phyloP scores from a whole-genome alignment of 148 eudicot species.

The Simmondsia chinensis region DNA sequence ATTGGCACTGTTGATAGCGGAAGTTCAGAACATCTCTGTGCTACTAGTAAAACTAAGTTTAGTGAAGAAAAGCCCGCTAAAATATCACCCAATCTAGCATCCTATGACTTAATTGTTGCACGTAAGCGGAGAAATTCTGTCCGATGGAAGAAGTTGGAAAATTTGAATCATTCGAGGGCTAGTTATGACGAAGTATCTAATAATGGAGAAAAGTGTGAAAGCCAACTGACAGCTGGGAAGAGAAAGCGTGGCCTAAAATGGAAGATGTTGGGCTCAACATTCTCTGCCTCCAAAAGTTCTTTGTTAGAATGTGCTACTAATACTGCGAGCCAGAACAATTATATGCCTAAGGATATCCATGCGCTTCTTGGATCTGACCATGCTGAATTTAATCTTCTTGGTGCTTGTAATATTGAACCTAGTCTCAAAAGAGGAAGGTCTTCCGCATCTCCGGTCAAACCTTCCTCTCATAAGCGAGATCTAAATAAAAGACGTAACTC shows the following conservation, averaged over 20 bases:
- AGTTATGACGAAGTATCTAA: constrained; percentile 8
- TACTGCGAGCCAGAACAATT: constrained; percentile 12
- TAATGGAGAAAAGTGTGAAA: constrained; percentile 8
- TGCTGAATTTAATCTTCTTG: constrained; percentile 9
- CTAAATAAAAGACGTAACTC: constrained; percentile 7
- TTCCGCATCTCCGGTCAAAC: constrained; percentile 21
- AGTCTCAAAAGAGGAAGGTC: constrained; percentile 18
- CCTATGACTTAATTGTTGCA: constrained; percentile 24
- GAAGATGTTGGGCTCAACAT: constrained; percentile 17
- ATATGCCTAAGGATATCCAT: constrained; percentile 13
- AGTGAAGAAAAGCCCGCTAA: constrained; percentile 19
- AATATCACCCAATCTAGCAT: constrained; percentile 11
- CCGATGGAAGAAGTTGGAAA: constrained; percentile 16
- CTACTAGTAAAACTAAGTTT: constrained; percentile 14
- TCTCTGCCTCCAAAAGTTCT: constrained; percentile 15
- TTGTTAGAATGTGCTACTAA: constrained; percentile 10
- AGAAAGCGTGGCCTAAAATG: constrained; percentile 22
- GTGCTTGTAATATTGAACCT: constrained; percentile 13
- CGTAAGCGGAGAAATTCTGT: constrained; percentile 18
- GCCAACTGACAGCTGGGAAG: constrained; percentile 13
- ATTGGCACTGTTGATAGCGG: constrained; percentile 36
- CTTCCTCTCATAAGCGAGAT: constrained; percentile 24
- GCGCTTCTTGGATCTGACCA: constrained; percentile 14
- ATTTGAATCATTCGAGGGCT: constrained; percentile 10
- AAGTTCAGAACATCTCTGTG: constrained; percentile 17